Base-by-base conservation (phyloP, 805 yeast species). In the Candida michaelii region DNA sequence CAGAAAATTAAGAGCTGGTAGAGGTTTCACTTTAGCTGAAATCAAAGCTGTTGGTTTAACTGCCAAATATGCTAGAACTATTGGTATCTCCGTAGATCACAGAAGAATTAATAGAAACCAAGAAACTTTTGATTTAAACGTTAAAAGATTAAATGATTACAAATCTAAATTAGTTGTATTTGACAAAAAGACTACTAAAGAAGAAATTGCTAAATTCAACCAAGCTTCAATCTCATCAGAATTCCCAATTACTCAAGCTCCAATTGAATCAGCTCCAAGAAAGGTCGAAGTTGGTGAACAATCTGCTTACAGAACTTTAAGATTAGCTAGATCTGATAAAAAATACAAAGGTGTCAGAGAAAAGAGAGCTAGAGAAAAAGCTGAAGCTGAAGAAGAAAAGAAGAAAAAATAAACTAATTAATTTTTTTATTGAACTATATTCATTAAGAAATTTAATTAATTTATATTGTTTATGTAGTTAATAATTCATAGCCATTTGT, bases 341-440 rank as follows among this genome's bases (percentile, higher is more conserved):
- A 89, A 80, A 76, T 85, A 80, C 85, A 79, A 74, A 73, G 99
- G 99, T 82, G 79, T 81, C 78, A 89, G 95, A 79, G 98, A 83
- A 71, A 93, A 91, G 95, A 86, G 97, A 79, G 96, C 96, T 66
- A 82, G 73, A 70, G 97, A 90, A 60, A 82, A 81, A 80, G 97
- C 97, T 73, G 98, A 89, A 79, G 98, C 97, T 73, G 99, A 90
- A 80, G 96, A 95, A 78, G 97, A 89, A 68, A 90, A 90, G 91
- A 65, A 69, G 66, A 90, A 90, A 90, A 89, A 89, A 84, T 89
- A 87, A 83, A 63, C 51, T 36, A 42, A 38, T 39, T 34, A 27
- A 17, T 16, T 17, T 39, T 31, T 33, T 33, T 33, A 33, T 19
- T 23, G 36, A 33, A 33, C 27, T 33, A 19, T 33, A 31, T 31